These are phyloP conservation scores for Miscanthus sacchariflorus DNA, from an alignment of 202 grass and related monocot genomes.

Conservation along the genomic window DNA sequence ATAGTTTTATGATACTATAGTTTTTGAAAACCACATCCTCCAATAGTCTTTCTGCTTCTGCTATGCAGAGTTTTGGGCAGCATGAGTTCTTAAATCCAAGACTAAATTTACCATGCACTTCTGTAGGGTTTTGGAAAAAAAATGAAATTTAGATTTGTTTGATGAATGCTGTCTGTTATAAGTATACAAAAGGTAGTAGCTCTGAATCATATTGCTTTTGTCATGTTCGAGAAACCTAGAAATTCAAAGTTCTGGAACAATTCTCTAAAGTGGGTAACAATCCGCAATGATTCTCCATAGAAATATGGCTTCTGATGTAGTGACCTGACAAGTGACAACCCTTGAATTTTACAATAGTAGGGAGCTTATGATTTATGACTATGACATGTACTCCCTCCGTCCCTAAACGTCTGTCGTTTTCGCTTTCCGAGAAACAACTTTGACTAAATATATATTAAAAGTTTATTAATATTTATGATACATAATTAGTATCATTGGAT, in stretches of 20 bases:
- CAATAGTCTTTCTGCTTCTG: neutral
- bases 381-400: neutral
- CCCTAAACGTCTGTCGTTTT: too few relatives aligned
- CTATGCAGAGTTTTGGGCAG: neutral
- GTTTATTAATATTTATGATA: too few relatives aligned
- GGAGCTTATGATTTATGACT: neutral
- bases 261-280: neutral
- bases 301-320: neutral
- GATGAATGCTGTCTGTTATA: neutral
- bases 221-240: neutral
- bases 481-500: too few relatives aligned
- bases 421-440: too few relatives aligned
- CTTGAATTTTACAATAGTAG: neutral
- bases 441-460: too few relatives aligned
- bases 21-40: too few relatives aligned
- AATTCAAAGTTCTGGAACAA: neutral
- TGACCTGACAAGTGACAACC: neutral
- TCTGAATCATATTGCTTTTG: constrained; percentile 4
- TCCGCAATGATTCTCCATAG: neutral
- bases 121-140: neutral
- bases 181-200: neutral
- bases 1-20: too few relatives aligned
- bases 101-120: neutral
- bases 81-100: neutral
- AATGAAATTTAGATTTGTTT: neutral